Evolutionary conservation across 2,329 filamentous ascomycete species (phyloP), one percentile per base, ranked within the genome.

Genomic region (Zymoseptoria brevis): DNA sequence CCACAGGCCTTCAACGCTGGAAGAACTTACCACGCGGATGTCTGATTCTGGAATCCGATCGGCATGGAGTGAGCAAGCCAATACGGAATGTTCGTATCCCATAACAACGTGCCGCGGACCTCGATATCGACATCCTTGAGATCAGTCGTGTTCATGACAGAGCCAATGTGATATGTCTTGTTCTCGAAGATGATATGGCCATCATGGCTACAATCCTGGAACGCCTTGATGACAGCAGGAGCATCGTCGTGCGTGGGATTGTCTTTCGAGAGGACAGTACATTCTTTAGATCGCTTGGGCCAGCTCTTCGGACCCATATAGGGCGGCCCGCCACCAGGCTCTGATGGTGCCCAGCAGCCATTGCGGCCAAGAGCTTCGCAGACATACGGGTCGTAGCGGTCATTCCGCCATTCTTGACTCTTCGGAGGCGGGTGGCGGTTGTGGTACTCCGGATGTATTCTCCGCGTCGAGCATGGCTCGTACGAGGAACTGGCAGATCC

Each of bases 41-140:
- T 79, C 61, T 82, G 80, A 62, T 83, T 82, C 67, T 84, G 81
- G 65, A 80, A 83, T 4, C 77, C 79, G 7, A 83, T 73, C 0
- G 77, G 74, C 61, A 83, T 74, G 5, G 79, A 80, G 45, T 80
- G 73, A 8, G 73, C 73, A 0, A 80, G 74, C 81, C 81, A 83
- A 69, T 83, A 83, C 6, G 72, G 61, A 8, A 82, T 77, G 54
- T 76, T 64, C 0, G 71, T 73, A 35, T 69, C 64, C 74, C 73
- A 76, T 60, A 80, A 64, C 3, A 81, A 72, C 4, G 73, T 80
- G 6, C 80, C 80, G 26, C 74, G 68, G 53, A 82, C 72, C 57
- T 81, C 77, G 53, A 82, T 73, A 35, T 79, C 75, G 16, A 76
- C 74, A 62, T 82, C 77, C 41, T 71, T 65, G 21, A 82, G 72